Conservation (phyloP, 495 filamentous ascomycete genomes). For the Cryomyces minteri region DNA sequence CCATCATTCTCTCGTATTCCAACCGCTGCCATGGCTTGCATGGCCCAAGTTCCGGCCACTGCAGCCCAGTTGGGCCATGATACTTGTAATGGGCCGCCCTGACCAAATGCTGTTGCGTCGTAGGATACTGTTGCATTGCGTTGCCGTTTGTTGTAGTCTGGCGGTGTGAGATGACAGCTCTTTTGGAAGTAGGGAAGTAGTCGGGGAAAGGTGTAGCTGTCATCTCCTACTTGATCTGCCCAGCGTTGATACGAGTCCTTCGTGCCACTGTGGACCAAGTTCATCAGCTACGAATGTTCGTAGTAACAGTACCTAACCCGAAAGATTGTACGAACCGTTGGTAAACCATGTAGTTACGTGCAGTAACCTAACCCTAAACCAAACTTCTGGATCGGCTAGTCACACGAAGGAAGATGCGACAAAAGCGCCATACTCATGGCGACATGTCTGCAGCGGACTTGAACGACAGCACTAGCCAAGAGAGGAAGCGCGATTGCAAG, state of each 20-base stretch:
- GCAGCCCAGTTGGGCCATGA: constrained; percentile 10
- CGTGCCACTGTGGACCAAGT: constrained; percentile 8
- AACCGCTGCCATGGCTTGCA: constrained; percentile 16
- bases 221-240: constrained; percentile 26
- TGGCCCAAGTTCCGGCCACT: constrained; percentile 16
- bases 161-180: constrained; percentile 18
- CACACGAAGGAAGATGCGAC: no score
- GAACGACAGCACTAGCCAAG: no score
- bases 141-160: constrained; percentile 11
- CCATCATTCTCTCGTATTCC: constrained; percentile 14
- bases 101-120: constrained; percentile 10
- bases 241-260: constrained; percentile 26
- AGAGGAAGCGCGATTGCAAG: no score
- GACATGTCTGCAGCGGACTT: no score
- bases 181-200: constrained; percentile 27
- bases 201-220: constrained; percentile 25
- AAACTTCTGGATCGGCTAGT: no score
- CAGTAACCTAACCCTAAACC: no score
- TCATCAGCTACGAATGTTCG: no score
- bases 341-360: no score
- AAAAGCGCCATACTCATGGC: no score
- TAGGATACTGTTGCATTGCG: constrained; percentile 10
- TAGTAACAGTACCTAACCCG: no score
- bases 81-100: constrained; percentile 8
- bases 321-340: no score